phyloP scores from a whole-genome alignment of 2,329 filamentous ascomycete species.

The Curvularia eragrostidis region DNA sequence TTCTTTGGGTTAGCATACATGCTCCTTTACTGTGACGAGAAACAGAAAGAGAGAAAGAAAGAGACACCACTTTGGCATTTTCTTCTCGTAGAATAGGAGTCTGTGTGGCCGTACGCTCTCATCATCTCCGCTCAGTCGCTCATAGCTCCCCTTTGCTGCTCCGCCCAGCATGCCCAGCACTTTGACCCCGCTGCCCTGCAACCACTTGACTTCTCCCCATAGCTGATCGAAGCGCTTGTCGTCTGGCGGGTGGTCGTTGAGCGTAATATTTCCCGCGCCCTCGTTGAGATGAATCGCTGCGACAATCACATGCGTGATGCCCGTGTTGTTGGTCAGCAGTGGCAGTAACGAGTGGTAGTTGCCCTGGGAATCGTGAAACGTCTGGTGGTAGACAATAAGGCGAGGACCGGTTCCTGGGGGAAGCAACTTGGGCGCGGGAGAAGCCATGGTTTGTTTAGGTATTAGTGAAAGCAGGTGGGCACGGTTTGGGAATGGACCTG shows the following conservation, averaged over 20 bases:
- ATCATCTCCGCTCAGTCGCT: conserved; percentile 51
- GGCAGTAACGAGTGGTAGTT: conserved; percentile 68
- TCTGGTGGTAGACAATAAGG: conserved; percentile 69
- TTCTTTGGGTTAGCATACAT: too few relatives aligned
- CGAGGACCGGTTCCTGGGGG: conserved; percentile 48
- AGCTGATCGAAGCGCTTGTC: conserved; percentile 71
- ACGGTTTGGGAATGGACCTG: conserved; percentile 8
- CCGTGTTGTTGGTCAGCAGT: conserved; percentile 64
- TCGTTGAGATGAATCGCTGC: conserved; percentile 85
- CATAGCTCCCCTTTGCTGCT: conserved; percentile 77
- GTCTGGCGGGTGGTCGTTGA: conserved; percentile 81
- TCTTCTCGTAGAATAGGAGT: too few relatives aligned
- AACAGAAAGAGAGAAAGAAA: too few relatives aligned
- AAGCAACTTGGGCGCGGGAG: conserved; percentile 41
- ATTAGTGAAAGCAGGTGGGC: background rate
- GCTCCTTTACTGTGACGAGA: too few relatives aligned
- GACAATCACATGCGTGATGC: conserved; percentile 81
- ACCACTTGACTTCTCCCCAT: conserved; percentile 76
- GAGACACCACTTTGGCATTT: too few relatives aligned
- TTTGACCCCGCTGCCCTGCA: conserved; percentile 77
- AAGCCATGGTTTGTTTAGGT: conserved; percentile 38
- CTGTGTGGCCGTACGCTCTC: conserved; percentile 36
- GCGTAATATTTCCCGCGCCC: conserved; percentile 69
- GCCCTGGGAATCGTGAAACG: conserved; percentile 63
- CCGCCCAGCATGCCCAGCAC: conserved; percentile 89